Base-by-base conservation (phyloP, 768 basidiomycete species). In the Auricularia sp. region DNA sequence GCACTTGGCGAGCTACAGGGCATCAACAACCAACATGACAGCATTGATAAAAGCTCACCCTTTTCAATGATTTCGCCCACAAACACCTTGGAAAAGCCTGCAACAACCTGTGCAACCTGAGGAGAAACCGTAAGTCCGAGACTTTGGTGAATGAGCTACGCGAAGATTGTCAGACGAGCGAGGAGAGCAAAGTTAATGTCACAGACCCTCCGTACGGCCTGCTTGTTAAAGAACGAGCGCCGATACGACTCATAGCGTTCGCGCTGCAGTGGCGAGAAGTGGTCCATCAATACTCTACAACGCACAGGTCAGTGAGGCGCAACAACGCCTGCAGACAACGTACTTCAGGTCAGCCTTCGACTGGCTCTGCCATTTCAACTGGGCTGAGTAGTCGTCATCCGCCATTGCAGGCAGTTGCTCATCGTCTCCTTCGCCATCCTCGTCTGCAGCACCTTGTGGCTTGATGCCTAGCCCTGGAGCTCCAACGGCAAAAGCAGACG, bases 31-130 rank as follows among this genome's bases (percentile, higher is more conserved):
- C 18, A 33, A 45, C 33, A 39, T n/a, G 29, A 29, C 44, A 29
- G 35, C 34, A 39, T 34, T 0, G 24, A 45, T 64, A 8, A 3
- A 1, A 42, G 39, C 39, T 42, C 61, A 91, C 92, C 92, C 76
- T 89, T 90, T 72, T 94, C 93, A 18, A 94, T 83, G 4, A 96
- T 90, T 73, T 95, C 93, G 2, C 94, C 94, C 3, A 96, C 92
- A 66, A 94, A 96, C 0, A 96, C 92, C 71, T 95, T 96, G 14
- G 84, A 82, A 65, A 96, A 89, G 67, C 94, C 94, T 4, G 92
- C 92, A 2, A 95, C 88, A 54, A 94, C 85, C 67, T 94, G 92
- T 1, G 93, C 88, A 3, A 95, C 89, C 3, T 91, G 90, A 69
- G 88, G 86, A 3, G 92, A 92, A 5, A 91, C 90, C 70, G 92